Evolutionary conservation across 352 stramenopile genomes (phyloP).

Genomic region (Globisporangium irregulare): DNA sequence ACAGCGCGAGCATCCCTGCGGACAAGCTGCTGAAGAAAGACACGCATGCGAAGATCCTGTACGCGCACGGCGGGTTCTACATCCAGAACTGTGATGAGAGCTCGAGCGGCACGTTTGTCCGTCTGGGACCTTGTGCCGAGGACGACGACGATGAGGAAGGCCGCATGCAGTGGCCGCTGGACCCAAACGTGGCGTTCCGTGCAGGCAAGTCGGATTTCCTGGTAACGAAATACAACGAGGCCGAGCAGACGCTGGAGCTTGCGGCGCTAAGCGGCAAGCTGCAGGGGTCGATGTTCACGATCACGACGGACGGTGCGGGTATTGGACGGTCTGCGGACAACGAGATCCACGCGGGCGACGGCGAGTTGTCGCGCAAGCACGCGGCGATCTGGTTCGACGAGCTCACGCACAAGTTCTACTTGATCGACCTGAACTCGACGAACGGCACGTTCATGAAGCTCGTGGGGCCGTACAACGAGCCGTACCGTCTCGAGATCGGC

Average conservation of each 20-base stretch:
- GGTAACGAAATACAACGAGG: constrained; percentile 53
- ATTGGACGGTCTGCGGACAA: constrained; percentile 88
- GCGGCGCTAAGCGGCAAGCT: constrained; percentile 63
- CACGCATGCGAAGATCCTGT: constrained; percentile 59
- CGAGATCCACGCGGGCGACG: constrained; percentile 92
- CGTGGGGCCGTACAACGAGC: constrained; percentile 89
- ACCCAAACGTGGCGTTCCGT: constrained; percentile 60
- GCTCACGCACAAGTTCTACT: constrained; percentile 69
- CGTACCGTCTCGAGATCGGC: constrained; percentile 91
- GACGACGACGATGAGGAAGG: constrained; percentile 40
- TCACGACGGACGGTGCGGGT: constrained; percentile 81
- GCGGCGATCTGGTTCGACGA: constrained; percentile 91
- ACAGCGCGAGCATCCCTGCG: constrained; percentile 67
- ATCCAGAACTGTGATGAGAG: constrained; percentile 43
- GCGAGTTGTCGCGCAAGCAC: constrained; percentile 94
- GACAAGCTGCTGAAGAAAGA: constrained; percentile 56
- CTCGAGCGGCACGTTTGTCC: constrained; percentile 67
- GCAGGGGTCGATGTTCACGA: constrained; percentile 68
- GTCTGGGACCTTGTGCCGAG: constrained; percentile 38
- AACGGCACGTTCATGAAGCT: constrained; percentile 97
- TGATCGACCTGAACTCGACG: constrained; percentile 86
- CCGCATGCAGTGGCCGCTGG: constrained; percentile 79
- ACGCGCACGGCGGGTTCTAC: constrained; percentile 61
- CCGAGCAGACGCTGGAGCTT: constrained; percentile 52
- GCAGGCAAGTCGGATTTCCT: constrained; percentile 80